Percentiles rank a stretch among this genome's conserved stretches.
phyloP scores from a whole-genome alignment of 345 rosid species.

The Pistacia vera region DNA sequence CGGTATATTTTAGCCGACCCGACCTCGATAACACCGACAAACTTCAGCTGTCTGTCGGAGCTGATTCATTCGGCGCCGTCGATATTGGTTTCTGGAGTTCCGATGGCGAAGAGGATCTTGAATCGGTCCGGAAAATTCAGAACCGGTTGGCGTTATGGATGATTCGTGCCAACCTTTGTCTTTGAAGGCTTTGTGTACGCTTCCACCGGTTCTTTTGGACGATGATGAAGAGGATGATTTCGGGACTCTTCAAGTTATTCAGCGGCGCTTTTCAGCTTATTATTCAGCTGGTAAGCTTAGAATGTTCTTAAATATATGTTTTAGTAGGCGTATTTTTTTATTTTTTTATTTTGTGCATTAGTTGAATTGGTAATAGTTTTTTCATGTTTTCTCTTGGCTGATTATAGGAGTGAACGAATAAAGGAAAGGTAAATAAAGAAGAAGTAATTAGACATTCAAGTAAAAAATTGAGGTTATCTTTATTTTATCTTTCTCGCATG shows the following conservation, averaged over 20 bases:
- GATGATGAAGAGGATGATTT: conserved; percentile 68
- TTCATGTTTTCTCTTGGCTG: too few relatives aligned
- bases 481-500: too few relatives aligned
- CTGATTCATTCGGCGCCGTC: conserved; percentile 13
- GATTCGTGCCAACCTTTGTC: conserved; percentile 36
- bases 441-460: too few relatives aligned
- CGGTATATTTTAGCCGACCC: too few relatives aligned
- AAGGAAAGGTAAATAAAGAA: too few relatives aligned
- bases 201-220: conserved; percentile 42
- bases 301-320: not conserved
- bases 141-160: conserved; percentile 39
- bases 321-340: too few relatives aligned
- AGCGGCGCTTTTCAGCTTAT: conserved; percentile 68
- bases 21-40: conserved; percentile 3
- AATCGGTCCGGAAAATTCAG: conserved; percentile 53
- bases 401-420: too few relatives aligned
- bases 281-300: conserved; percentile 42
- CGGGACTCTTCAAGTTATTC: conserved; percentile 71
- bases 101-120: conserved; percentile 66
- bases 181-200: not conserved
- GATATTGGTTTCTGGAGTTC: conserved; percentile 25
- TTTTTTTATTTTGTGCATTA: not conserved
- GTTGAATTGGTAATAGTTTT: too few relatives aligned
- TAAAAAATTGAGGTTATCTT: too few relatives aligned
- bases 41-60: not conserved